Base-by-base conservation (phyloP, 2,329 filamentous ascomycete species). In the Fusarium sp. region DNA sequence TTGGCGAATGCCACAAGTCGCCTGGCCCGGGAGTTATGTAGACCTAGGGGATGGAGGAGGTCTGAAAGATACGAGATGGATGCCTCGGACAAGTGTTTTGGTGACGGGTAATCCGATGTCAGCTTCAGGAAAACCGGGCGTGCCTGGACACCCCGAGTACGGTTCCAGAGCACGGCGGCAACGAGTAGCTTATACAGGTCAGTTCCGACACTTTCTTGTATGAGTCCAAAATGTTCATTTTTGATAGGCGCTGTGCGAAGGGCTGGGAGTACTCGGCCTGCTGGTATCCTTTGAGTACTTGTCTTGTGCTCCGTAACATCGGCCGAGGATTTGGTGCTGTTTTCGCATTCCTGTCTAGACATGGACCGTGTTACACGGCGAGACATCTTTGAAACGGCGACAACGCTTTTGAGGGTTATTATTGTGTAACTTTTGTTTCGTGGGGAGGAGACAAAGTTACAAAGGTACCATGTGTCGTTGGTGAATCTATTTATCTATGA, bases 111-210 rank as follows among this genome's bases (percentile, higher is more conserved):
- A 7, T 7, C 23, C 0, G 50, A 34, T 6, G 68, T 18, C 0
- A 75, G 34, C 4, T 52, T 43, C 5, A 54, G 3, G 0, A 75
- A 65, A 0, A 75, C 6, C 0, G 73, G 73, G 0, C 66, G 73
- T 3, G 73, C 73, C 20, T 75, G 72, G 1, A 23, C 41, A 3
- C 73, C 73, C 2, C 70, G 64, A 1, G 73, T 75, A 0, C 73
- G 23, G 1, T 75, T 75, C 73, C 73, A 75, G 0, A 75, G 73
- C 1, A 73, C 64, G 16, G 70, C 73, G 6, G 73, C 73, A 2
- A 75, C 73, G 0, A 75, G 45, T 0, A 75, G 35, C 0, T 56
- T 48, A 57, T 75, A 75, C 0, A 75, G 50, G 3, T 75, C 30
- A 18, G 25, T 64, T 2, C 56, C 64, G 11, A 75, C 52, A 3